Evolutionary conservation across 2,329 filamentous ascomycete genomes (phyloP), one percentile per base, ranked within the genome.

Genomic region (Basipetospora chlamydospora): DNA sequence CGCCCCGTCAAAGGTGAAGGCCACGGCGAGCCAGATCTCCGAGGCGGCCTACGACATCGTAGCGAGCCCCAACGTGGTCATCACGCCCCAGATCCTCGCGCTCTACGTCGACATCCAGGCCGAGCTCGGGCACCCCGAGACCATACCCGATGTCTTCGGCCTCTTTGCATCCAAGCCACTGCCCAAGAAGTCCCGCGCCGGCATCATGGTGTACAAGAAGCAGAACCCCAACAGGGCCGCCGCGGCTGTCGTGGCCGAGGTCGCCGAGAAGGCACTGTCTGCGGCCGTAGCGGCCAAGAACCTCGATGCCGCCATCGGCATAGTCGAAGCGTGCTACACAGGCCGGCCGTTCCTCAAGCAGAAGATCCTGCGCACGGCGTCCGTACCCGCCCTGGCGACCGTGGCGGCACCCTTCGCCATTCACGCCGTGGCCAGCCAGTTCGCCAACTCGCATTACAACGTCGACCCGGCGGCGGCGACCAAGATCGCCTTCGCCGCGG

Each of bases 101-200:
- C 56, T 71, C 46, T 96, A 95, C 56, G 77, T 93, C 42, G 66
- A 72, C 26, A 73, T 84, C 30, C 85, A 94, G 54, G 67, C 77
- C 20, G 67, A 77, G 9, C 70, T 96, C 29, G 71, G 75, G 42
- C 75, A 70, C 39, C 77, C 85, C 3, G 73, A 83, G 44, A 77
- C 81, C 30, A 72, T 96, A 43, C 85, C 88, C 6, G 71, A 78
- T 41, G 73, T 86, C 28, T 80, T 98, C 50, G 63, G 77, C 39
- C 67, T 95, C 37, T 96, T 88, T 54, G 83, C 84, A 33, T 73
- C 73, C 46, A 98, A 96, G 57, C 80, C 83, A 8, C 63, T 76
- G 43, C 81, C 86, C 3, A 59, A 67, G 18, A 29, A 39, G 11
- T 30, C 35, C 9, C 11, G 30, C 13, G 6, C 6, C 12, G 21